Conservation (phyloP, 1,284 basidiomycete species). For the Trichosporon sp. region DNA sequence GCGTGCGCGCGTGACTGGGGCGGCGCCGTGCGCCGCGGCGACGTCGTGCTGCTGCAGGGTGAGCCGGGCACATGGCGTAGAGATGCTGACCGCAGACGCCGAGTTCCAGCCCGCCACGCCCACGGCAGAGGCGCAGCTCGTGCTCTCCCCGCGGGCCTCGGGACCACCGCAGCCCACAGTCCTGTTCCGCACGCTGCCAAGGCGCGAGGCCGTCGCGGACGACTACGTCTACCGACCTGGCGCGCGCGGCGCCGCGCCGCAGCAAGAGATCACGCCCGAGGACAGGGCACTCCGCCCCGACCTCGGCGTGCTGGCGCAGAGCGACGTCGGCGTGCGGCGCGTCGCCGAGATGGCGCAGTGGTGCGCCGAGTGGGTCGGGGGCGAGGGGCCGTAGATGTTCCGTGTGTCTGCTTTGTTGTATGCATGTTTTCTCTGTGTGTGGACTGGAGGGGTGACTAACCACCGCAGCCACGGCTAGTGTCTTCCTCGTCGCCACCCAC, state of each 20-base stretch:
- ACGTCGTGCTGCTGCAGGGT: constrained; percentile 42
- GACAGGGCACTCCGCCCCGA: constrained; percentile 32
- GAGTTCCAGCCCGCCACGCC: constrained; percentile 22
- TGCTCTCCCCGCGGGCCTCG: constrained; percentile 20
- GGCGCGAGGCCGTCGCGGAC: constrained; percentile 18
- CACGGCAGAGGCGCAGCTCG: constrained; percentile 27
- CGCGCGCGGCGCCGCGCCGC: background rate
- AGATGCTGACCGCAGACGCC: constrained; percentile 25
- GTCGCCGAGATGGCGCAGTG: constrained; percentile 36
- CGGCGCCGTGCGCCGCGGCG: constrained; percentile 32
- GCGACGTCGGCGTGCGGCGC: constrained; percentile 34
- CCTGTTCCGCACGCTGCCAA: constrained; percentile 40
- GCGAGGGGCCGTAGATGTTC: constrained; percentile 21
- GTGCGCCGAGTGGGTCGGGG: constrained; percentile 41
- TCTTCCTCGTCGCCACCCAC: background rate
- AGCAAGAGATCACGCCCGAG: constrained; percentile 6
- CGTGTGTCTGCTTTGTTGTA: constrained; percentile 1
- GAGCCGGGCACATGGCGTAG: constrained; percentile 10
- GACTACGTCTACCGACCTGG: constrained; percentile 30
- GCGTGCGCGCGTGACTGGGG: constrained; percentile 34
- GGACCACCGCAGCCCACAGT: constrained; percentile 21
- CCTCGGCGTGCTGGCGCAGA: constrained; percentile 32
- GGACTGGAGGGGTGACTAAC: background rate
- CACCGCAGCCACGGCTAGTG: background rate
- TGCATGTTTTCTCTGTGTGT: background rate